Evolutionary conservation across 306 rosid genomes (phyloP), one percentile per base, ranked within the genome.

Genomic region (Quercus dentata): DNA sequence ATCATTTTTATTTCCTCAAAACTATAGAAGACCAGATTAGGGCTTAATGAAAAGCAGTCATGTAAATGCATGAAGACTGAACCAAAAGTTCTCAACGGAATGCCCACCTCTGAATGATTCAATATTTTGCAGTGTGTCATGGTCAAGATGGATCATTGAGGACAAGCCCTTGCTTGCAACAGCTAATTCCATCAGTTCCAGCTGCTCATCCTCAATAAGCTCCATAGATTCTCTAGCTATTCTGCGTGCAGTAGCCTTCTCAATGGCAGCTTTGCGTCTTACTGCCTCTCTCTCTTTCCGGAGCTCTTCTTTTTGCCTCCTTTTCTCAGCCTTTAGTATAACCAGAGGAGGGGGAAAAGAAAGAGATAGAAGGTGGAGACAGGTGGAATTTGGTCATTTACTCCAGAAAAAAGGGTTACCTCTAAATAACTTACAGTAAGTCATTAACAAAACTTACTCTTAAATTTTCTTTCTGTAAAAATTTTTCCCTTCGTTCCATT

Each of bases 191-290:
- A 96, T 96, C 88, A 96, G 79, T 83, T 96, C 99, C 77, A 96
- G 90, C 71, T 96, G 99, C 75, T 93, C 99, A 79, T 96, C 99
- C 89, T 96, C 98, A 79, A 93, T 90, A 82, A 96, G 97, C 85
- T 96, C 99, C 99, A 93, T 93, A 78, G 99, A 96, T 82, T 96
- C 98, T 85, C 91, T 91, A 79, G 98, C 97, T 75, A 95, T 91
- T 83, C 89, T 93, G 30, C 97, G 97, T 74, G 98, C 98, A 81
- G 89, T 88, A 74, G 99, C 98, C 86, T 96, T 96, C 85, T 93
- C 99, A 87, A 96, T 86, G 68, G 99, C 97, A 74, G 90, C 97
- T 86, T 96, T 89, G 87, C 94, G 93, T 83, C 97, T 91, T 86
- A 89, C 99, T 72, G 85, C 94, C 84, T 96, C 99, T 82, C 65